Base-by-base conservation (phyloP, 345 rosid genomes). In the Brassica rapa region DNA sequence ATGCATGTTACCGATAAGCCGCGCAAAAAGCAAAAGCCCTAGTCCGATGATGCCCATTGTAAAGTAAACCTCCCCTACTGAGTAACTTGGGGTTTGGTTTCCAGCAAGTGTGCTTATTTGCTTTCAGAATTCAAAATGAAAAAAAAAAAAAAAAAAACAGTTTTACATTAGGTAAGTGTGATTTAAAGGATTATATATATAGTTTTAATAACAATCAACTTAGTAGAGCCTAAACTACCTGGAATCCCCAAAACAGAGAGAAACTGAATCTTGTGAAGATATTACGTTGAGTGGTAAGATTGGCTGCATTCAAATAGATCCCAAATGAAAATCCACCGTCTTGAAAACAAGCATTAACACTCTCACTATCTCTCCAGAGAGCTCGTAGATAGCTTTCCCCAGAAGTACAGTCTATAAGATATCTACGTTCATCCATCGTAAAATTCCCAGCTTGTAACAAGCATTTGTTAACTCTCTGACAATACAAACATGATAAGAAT, bases 41-140 rank as follows among this genome's bases (percentile, higher is more conserved):
- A 92, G 53, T 80, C 94, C 95, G 12, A 89, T 78, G 27, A 94
- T 86, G 21, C 77, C 85, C 97, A 92, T 92, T 27, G 97, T 92
- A 76, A 92, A 94, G 56, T 89, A 84, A 80, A 94, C 89, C 87
- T 94, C 98, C 83, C 88, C 66, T 0, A 84, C 29, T 70, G 85
- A 89, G 83, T 90, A 94, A 87, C 95, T 92, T 8, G 98, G 97
- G 24, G 0, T 5, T 79, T 60, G 96, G 76, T 90, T 94, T 71
- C 98, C 98, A 49, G 93, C 96, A 56, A 94, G 90, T 33, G 97
- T 92, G 76, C 97, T 92, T 82, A 94, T 92, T 94, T 92, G 97
- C 97, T 94, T 83, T 81, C 72, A 10, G 37, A 81, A 53, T 64
- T 9, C 2, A 39, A 39, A 39, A 25, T 25, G 29, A 9, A 57